Evolutionary conservation across 805 yeast species (phyloP).

Genomic region (Pichia kluyveri): DNA sequence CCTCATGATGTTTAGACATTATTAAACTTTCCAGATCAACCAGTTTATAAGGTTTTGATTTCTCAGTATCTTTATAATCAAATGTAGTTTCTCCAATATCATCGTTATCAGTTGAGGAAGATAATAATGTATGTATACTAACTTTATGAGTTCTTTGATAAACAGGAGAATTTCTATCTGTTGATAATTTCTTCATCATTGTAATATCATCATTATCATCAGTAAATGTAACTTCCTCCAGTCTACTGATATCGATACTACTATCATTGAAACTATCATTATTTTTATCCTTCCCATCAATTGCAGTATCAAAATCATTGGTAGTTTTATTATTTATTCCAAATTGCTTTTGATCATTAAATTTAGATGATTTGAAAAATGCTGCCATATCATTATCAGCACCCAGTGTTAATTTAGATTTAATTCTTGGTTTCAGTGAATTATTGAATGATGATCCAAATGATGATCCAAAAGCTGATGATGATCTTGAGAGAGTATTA

Average conservation of each 20-base stretch:
- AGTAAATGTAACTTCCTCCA: slow-evolving; percentile 2
- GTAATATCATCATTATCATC: slow-evolving; percentile 7
- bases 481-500: slow-evolving; percentile 1
- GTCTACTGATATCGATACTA: not conserved
- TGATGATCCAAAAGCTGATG: not conserved
- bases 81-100: slow-evolving; percentile 6
- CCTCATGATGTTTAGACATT: not conserved
- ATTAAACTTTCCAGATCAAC: slow-evolving; percentile 3
- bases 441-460: not conserved
- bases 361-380: slow-evolving; percentile 9
- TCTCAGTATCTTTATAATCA: slow-evolving; percentile 4
- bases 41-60: not conserved
- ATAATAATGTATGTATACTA: slow-evolving; percentile 1
- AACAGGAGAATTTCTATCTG: slow-evolving; percentile 25
- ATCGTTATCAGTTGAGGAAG: slow-evolving; percentile 4
- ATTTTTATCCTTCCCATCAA: not conserved
- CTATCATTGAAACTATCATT: not conserved
- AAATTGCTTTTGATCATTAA: slow-evolving; percentile 3
- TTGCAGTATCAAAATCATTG: not conserved
- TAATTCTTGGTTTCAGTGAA: not conserved
- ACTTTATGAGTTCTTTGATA: slow-evolving; percentile 13
- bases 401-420: slow-evolving; percentile 7
- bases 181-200: slow-evolving; percentile 22
- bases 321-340: not conserved
- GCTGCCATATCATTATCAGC: slow-evolving; percentile 7